Evolutionary conservation across 2,329 filamentous ascomycete genomes (phyloP), one percentile per base, ranked within the genome.

Genomic region (Domatiomyces globalis): DNA sequence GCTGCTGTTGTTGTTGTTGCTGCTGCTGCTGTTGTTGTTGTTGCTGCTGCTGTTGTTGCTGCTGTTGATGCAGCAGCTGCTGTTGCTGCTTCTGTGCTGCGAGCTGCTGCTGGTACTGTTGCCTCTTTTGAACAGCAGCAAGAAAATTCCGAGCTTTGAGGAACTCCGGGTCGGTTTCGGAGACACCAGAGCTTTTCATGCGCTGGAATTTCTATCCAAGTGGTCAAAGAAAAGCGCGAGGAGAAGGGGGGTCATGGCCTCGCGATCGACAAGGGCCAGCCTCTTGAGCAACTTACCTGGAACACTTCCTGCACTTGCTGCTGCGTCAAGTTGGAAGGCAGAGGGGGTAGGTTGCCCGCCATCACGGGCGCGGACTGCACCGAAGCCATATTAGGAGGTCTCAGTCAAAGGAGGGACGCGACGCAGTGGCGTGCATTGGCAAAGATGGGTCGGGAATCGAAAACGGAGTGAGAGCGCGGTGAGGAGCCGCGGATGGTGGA

Each of bases 171-270:
- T 96, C 88, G 51, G 77, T 84, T 51, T 81, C 77, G 43, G 86
- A 80, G 20, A 94, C 83, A 60, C 89, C 89, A 62, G 83, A 77
- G 51, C 85, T 79, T 69, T 90, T 92, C 85, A 96, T 88, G 66
- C 86, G 80, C 64, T 85, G 84, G 59, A 85, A 92, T 77, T 87
- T 88, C 89, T 95, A 62, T 25, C 33, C 46, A 46, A 22, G 42
- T 51, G 44, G 50, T n/a, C 46, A 27, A 39, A 47, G 27, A 42
- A 33, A 2, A 15, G 33, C 33, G 33, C 19, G 18, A 53, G 39
- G 39, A 43, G 48, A 46, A 47, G 49, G 44, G 52, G 53, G 43
- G 27, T 29, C 27, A 15, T 22, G 43, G 47, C 17, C 51, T 25
- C 22, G 22, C 22, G 3, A 6, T 25, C 22, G 22, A 39, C 33